These are phyloP conservation scores for Coemansia javaensis DNA, from an alignment of 192 early-diverging fungal species.

Conservation along the genomic window DNA sequence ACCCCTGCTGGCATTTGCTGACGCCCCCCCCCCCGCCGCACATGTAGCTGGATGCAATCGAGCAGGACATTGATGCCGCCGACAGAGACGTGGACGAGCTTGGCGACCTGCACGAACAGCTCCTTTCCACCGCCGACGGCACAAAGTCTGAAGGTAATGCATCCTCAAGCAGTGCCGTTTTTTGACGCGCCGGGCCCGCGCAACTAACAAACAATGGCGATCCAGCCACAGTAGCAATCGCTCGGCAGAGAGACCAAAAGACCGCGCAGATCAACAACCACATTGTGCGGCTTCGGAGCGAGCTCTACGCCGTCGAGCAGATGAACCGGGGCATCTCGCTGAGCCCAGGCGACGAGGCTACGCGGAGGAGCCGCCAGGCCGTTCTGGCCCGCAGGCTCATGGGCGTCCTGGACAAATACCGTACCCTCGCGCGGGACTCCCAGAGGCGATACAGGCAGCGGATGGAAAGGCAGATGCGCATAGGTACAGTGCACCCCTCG, in stretches of 20 bases:
- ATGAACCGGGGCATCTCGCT: conserved; percentile 32
- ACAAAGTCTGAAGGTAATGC: conserved; percentile 39
- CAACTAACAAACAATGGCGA: neutral
- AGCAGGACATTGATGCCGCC: conserved; percentile 23
- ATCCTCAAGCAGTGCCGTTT: neutral
- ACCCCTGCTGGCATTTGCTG: neutral
- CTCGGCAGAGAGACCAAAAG: conserved; percentile 36
- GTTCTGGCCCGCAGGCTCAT: conserved; percentile 40
- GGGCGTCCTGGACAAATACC: conserved; percentile 41
- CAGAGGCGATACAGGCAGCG: conserved; percentile 39
- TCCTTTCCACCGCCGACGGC: conserved; percentile 41
- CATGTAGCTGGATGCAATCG: conserved; percentile 37
- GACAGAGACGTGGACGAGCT: conserved; percentile 31
- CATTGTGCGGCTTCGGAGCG: conserved; percentile 30
- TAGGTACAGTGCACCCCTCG: too few species aligned
- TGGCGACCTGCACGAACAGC: conserved; percentile 25
- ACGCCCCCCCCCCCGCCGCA: neutral
- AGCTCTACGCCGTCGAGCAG: conserved; percentile 38
- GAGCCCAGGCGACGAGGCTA: conserved; percentile 38
- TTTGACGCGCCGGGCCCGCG: neutral
- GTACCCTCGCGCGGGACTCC: conserved; percentile 37
- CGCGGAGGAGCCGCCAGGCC: conserved; percentile 30
- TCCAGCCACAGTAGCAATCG: conserved; percentile 23
- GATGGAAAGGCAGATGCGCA: conserved; percentile 47
- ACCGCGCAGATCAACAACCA: conserved; percentile 36